These are phyloP conservation scores for Tubosaeta sp. DNA, from an alignment of 768 basidiomycete species.

Conservation along the genomic window DNA sequence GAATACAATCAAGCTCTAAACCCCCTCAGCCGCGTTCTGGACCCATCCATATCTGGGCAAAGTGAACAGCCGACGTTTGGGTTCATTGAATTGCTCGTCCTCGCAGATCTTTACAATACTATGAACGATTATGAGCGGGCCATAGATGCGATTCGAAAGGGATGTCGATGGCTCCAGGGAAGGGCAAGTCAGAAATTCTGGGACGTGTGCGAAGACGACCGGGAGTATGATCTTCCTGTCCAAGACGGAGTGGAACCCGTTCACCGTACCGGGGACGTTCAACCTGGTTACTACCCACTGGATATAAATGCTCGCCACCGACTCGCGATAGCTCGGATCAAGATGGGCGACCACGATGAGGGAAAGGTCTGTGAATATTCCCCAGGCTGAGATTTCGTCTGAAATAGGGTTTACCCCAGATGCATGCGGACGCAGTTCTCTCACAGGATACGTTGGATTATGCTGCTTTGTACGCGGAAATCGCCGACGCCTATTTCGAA, in stretches of 20 bases:
- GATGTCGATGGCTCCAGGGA: constrained; percentile 91
- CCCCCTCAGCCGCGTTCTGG: constrained; percentile 40
- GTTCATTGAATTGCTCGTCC: constrained; percentile 65
- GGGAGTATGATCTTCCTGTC: constrained; percentile 70
- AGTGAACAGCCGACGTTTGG: constrained; percentile 8
- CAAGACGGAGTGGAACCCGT: constrained; percentile 42
- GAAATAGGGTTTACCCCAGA: constrained; percentile 35
- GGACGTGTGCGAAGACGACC: constrained; percentile 80
- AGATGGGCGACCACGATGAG: constrained; percentile 73
- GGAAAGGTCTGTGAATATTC: constrained; percentile 65
- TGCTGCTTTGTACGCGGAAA: constrained; percentile 71
- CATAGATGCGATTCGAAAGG: constrained; percentile 63
- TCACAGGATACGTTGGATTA: constrained; percentile 71
- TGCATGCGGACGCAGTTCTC: constrained; percentile 71
- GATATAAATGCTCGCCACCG: constrained; percentile 64
- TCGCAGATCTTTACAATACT: constrained; percentile 80
- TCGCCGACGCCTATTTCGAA: constrained; percentile 75
- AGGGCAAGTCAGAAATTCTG: constrained; percentile 68
- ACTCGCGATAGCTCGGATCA: constrained; percentile 76
- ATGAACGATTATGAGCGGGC: constrained; percentile 65
- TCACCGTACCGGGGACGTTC: constrained; percentile 43
- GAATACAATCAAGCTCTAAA: constrained; percentile 51
- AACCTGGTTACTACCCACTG: constrained; percentile 42
- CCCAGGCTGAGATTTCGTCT: background rate
- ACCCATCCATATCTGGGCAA: constrained; percentile 6